A percentile compares a stretch with the other conserved stretches of the same genome.
These are phyloP conservation scores for Barnettozyma siamensis DNA, from an alignment of 805 yeast species.

Conservation along the genomic window DNA sequence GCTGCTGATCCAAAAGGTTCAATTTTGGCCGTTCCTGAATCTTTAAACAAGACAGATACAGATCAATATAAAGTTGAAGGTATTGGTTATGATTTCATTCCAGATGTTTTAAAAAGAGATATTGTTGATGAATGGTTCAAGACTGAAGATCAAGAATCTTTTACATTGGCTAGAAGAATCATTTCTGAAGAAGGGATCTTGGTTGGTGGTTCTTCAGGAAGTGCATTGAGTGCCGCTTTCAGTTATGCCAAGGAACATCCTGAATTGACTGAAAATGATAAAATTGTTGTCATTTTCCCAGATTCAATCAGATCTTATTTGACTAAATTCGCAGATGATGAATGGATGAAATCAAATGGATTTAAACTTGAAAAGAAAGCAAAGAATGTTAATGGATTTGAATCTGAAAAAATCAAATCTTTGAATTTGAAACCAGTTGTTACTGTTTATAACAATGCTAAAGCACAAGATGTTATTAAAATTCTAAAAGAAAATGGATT, in stretches of 20 bases:
- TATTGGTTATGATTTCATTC: slow-evolving; percentile 85
- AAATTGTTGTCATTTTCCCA: slow-evolving; percentile 76
- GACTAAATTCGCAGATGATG: slow-evolving; percentile 85
- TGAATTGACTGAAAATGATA: slow-evolving; percentile 63
- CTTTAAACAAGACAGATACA: slow-evolving; percentile 49
- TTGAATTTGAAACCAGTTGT: slow-evolving; percentile 76
- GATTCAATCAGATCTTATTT: slow-evolving; percentile 83
- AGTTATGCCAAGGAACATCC: slow-evolving; percentile 56
- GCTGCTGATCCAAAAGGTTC: slow-evolving; percentile 91
- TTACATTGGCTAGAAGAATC: slow-evolving; percentile 73
- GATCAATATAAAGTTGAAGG: slow-evolving; percentile 79
- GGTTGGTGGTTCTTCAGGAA: slow-evolving; percentile 88
- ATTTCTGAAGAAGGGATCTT: slow-evolving; percentile 81
- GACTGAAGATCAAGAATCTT: slow-evolving; percentile 78
- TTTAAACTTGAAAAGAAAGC: slow-evolving; percentile 51
- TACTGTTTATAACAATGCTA: slow-evolving; percentile 56
- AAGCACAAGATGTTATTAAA: slow-evolving; percentile 59
- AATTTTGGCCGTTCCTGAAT: slow-evolving; percentile 73
- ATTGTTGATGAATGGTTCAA: slow-evolving; percentile 76
- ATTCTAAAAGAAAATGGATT: slow-evolving; percentile 70
- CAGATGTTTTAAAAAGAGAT: slow-evolving; percentile 67
- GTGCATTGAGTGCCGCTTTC: slow-evolving; percentile 75
- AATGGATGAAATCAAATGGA: slow-evolving; percentile 80
- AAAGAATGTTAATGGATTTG: slow-evolving; percentile 38
- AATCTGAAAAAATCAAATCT: slow-evolving; percentile 57